Conservation (phyloP, 139 green algal genomes). For the Bryopsis sp. region DNA sequence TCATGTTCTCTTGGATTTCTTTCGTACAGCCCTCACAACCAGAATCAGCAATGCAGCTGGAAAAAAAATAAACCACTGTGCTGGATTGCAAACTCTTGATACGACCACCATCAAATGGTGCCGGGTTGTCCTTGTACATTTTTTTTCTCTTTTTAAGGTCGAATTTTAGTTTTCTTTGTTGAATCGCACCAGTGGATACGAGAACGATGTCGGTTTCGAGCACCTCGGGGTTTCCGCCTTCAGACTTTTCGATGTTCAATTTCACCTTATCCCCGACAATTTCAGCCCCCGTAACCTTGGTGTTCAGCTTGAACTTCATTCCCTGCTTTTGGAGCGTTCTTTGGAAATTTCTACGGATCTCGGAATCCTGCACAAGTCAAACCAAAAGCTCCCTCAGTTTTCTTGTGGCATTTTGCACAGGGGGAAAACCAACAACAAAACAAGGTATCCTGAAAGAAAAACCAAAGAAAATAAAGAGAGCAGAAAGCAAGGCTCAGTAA, state of each 20-base stretch:
- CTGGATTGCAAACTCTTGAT: too few species aligned
- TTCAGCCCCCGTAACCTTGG: conserved; percentile 64
- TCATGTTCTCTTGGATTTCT: too few species aligned
- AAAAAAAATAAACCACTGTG: too few species aligned
- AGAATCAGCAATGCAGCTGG: too few species aligned
- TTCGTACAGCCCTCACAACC: too few species aligned
- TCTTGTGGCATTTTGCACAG: not conserved
- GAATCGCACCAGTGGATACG: conserved; percentile 70
- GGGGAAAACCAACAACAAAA: not conserved
- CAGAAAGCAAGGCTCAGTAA: too few species aligned
- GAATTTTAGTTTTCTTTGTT: not conserved
- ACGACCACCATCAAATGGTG: too few species aligned
- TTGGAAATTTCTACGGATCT: conserved; percentile 83
- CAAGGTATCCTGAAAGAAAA: not conserved
- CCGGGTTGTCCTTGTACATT: too few species aligned
- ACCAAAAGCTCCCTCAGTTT: not conserved
- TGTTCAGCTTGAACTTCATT: conserved; percentile 93
- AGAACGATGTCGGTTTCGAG: conserved; percentile 88
- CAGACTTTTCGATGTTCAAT: conserved; percentile 53
- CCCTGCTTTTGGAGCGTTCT: conserved; percentile 91
- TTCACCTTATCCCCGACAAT: conserved; percentile 46
- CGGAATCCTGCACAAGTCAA: conserved; percentile 49
- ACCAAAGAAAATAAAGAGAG: not conserved
- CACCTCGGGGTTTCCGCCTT: conserved; percentile 55
- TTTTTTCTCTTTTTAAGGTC: not conserved